phyloP scores from a whole-genome alignment of 1,284 basidiomycete genomes.

The Neonothopanus nambi region DNA sequence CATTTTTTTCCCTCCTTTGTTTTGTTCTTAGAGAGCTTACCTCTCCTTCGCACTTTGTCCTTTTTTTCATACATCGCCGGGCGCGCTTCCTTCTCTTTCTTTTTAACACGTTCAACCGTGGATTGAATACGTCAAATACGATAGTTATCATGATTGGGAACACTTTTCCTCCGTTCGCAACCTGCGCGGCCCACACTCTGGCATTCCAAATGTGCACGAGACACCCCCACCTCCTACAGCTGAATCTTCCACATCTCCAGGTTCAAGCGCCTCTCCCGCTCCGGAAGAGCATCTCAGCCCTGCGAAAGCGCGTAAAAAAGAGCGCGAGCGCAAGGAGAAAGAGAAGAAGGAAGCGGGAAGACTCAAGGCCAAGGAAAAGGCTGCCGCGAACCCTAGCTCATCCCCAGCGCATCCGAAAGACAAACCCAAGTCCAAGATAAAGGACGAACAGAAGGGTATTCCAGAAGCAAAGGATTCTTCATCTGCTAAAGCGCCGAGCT shows the following conservation, averaged over 20 bases:
- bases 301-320: slow-evolving; percentile 16
- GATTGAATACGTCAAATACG: too few relatives aligned
- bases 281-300: slow-evolving; percentile 21
- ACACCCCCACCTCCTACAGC: slow-evolving; percentile 21
- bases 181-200: slow-evolving; percentile 80
- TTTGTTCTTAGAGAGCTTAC: slow-evolving; percentile 16
- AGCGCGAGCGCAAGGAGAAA: slow-evolving; percentile 21
- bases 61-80: not conserved
- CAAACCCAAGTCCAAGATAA: slow-evolving; percentile 32
- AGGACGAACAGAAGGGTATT: slow-evolving; percentile 10
- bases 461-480: slow-evolving; percentile 8
- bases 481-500: slow-evolving; percentile 19
- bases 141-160: slow-evolving; percentile 89
- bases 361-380: slow-evolving; percentile 28
- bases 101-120: too few relatives aligned
- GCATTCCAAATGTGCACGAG: slow-evolving; percentile 72
- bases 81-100: slow-evolving; percentile 10
- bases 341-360: slow-evolving; percentile 18
- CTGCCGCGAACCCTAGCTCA: slow-evolving; percentile 6
- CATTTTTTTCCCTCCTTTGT: slow-evolving; percentile 11
- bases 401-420: slow-evolving; percentile 25
- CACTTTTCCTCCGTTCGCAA: slow-evolving; percentile 93
- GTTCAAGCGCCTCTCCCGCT: slow-evolving; percentile 8
- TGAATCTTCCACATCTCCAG: not conserved
- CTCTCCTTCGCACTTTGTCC: not conserved